Percentiles rank a stretch among this genome's conserved stretches.
Evolutionary conservation across 768 basidiomycete genomes (phyloP).

Genomic region (Stropharia rugosoannulata): DNA sequence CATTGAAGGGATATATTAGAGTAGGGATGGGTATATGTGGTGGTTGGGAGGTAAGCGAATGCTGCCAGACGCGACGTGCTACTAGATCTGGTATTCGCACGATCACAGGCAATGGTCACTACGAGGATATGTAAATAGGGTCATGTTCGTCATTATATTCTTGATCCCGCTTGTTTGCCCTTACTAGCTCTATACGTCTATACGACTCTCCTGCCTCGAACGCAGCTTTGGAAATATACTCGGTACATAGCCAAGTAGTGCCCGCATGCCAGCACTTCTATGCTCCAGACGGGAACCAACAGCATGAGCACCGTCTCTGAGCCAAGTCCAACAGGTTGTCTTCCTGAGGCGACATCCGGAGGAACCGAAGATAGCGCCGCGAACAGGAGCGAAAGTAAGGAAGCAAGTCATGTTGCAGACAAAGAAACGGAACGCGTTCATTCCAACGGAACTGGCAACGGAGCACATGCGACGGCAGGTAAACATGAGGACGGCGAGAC

Average conservation of each 20-base stretch:
- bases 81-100: not conserved
- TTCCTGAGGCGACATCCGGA: no score
- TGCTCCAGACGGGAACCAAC: no score
- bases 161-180: not conserved
- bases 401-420: not conserved
- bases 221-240: not conserved
- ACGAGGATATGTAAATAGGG: not conserved
- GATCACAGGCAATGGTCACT: not conserved
- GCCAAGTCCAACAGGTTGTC: no score
- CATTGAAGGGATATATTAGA: constrained; percentile 19
- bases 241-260: no score
- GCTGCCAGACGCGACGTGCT: not conserved
- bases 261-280: no score
- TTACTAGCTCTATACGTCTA: not conserved
- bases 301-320: no score
- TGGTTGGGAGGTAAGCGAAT: not conserved
- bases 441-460: not conserved
- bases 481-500: not conserved
- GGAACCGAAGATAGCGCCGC: not conserved
- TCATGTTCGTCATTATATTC: not conserved
- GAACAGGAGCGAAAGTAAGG: not conserved
- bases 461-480: not conserved
- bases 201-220: not conserved
- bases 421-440: not conserved
- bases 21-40: constrained; percentile 2